phyloP scores from a whole-genome alignment of 495 filamentous ascomycete species.

The Penicillium subrubescens region DNA sequence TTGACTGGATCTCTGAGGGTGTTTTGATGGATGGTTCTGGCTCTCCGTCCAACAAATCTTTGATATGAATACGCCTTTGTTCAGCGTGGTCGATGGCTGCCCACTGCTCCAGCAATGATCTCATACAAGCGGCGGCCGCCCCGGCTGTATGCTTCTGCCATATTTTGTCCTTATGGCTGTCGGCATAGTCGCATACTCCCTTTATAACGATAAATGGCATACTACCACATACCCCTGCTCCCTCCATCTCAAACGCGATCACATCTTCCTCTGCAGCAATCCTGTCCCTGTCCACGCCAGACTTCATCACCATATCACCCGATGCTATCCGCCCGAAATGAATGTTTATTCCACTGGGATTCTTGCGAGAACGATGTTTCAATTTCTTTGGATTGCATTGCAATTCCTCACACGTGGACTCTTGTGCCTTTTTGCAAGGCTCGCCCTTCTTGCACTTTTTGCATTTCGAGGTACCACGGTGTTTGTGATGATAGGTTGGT shows the following conservation, averaged over 20 bases:
- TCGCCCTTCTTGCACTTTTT: neutral
- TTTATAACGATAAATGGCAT: slow-evolving; percentile 40
- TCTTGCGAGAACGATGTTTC: neutral
- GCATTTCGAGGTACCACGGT: neutral
- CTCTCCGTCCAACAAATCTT: too few species aligned
- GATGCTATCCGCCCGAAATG: slow-evolving; percentile 24
- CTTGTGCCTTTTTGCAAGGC: slow-evolving; percentile 1
- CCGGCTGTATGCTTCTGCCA: slow-evolving; percentile 42
- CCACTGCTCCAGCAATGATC: slow-evolving; percentile 5
- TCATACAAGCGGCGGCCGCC: slow-evolving; percentile 23
- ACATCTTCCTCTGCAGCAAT: slow-evolving; percentile 16
- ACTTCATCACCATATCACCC: slow-evolving; percentile 34
- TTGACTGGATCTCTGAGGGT: neutral
- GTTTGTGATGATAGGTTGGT: slow-evolving; percentile 10
- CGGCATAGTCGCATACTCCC: slow-evolving; percentile 41
- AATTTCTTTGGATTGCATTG: neutral
- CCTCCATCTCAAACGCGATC: slow-evolving; percentile 22
- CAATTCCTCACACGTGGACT: neutral
- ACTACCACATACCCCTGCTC: slow-evolving; percentile 29
- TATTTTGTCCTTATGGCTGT: slow-evolving; percentile 40
- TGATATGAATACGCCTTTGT: too few species aligned
- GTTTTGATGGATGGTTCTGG: too few species aligned
- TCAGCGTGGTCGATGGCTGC: neutral
- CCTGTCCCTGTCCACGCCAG: slow-evolving; percentile 25
- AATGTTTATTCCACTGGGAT: neutral